Percentiles rank a stretch among this genome's conserved stretches.
Conservation (phyloP, 805 yeast genomes). For the Jamesozyma jinghongensis region DNA sequence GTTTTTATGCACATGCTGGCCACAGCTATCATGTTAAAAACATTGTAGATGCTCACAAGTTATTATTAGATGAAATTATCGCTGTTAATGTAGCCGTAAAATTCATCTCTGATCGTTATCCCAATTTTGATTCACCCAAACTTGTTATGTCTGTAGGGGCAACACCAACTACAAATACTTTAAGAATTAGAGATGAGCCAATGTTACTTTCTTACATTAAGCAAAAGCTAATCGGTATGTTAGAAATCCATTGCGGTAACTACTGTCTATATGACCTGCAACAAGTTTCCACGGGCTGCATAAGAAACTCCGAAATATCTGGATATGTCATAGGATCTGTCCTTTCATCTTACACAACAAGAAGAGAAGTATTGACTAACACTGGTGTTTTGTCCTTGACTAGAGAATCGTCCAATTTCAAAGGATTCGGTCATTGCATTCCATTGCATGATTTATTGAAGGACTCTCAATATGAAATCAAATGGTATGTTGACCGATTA, state of each 20-base stretch:
- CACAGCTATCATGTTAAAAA: constrained; percentile 51
- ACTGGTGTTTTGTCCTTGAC: constrained; percentile 67
- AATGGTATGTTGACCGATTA: constrained; percentile 57
- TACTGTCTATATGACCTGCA: constrained; percentile 67
- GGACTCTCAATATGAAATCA: constrained; percentile 36
- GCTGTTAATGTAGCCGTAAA: constrained; percentile 48
- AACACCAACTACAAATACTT: constrained; percentile 68
- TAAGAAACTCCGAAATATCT: constrained; percentile 39
- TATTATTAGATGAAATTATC: constrained; percentile 46
- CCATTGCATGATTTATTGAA: constrained; percentile 22
- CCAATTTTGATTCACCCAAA: constrained; percentile 28
- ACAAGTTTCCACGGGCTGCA: constrained; percentile 62
- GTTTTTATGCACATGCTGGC: constrained; percentile 76
- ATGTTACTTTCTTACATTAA: constrained; percentile 7
- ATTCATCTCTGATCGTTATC: constrained; percentile 17
- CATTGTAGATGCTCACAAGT: constrained; percentile 38
- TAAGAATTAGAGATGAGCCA: constrained; percentile 14
- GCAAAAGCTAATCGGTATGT: constrained; percentile 30
- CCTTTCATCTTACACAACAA: constrained; percentile 46
- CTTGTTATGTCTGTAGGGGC: constrained; percentile 67
- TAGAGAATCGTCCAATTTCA: constrained; percentile 49
- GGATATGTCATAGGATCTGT: constrained; percentile 50
- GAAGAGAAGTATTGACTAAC: constrained; percentile 51
- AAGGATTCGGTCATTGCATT: constrained; percentile 46
- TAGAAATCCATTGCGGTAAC: constrained; percentile 79